A percentile compares a stretch with the other conserved stretches of the same genome.
Evolutionary conservation across 2,329 filamentous ascomycete species (phyloP).

Genomic region (Colletotrichum somersetense): DNA sequence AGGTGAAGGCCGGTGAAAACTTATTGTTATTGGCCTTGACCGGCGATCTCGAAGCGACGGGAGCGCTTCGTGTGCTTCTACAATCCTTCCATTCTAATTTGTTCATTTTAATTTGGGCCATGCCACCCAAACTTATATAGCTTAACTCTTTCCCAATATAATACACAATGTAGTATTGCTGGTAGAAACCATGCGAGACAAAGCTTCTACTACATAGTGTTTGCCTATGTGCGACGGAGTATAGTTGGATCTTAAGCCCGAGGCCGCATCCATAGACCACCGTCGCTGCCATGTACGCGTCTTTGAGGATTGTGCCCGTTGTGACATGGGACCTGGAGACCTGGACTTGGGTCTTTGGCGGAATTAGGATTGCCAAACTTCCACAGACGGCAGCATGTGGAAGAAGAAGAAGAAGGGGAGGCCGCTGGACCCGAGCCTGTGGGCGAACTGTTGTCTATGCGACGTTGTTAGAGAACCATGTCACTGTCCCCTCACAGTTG

Average conservation of each 20-base stretch:
- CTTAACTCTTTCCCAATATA: not conserved
- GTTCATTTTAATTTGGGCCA: not conserved
- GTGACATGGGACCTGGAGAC: not conserved
- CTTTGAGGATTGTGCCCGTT: not conserved
- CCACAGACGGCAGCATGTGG: slow-evolving; percentile 11
- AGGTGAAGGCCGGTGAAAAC: not conserved
- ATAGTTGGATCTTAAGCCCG: slow-evolving; percentile 24
- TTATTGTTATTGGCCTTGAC: not conserved
- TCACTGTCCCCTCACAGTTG: not conserved
- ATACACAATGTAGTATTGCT: not conserved
- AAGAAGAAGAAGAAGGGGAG: not conserved
- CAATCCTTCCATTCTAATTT: not conserved
- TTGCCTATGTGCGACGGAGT: not conserved
- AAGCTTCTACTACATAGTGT: not conserved
- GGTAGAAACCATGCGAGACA: not conserved
- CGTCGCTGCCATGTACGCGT: not conserved
- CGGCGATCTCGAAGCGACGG: not conserved
- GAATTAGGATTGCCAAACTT: slow-evolving; percentile 4
- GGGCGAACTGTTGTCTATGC: slow-evolving; percentile 19
- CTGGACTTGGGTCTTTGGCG: not conserved
- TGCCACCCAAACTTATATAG: not conserved
- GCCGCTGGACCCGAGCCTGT: not conserved
- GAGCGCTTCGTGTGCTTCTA: not conserved
- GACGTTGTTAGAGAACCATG: slow-evolving; percentile 14
- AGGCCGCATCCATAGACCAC: slow-evolving; percentile 25